Evolutionary conservation across 768 basidiomycete genomes (phyloP).

Genomic region (Hericium rajendrae): DNA sequence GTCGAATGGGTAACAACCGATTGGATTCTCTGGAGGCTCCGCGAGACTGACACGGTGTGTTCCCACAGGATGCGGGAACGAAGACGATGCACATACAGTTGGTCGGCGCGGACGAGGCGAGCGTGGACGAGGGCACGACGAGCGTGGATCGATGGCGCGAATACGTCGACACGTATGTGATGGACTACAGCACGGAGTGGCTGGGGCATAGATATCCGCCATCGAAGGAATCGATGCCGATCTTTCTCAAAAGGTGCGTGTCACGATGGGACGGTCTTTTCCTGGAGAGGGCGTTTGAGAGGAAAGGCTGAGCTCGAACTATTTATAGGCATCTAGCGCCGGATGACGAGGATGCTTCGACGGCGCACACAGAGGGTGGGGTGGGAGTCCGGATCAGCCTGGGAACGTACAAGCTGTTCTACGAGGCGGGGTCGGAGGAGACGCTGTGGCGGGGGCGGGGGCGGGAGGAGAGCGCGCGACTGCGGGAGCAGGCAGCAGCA

Average conservation of each 20-base stretch:
- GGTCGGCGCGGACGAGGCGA: constrained; percentile 54
- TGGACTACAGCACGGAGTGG: constrained; percentile 68
- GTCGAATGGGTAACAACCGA: constrained; percentile 62
- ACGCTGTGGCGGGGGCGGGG: constrained; percentile 32
- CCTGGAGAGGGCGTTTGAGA: not conserved
- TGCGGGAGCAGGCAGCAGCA: constrained; percentile 30
- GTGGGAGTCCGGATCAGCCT: constrained; percentile 47
- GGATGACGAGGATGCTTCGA: constrained; percentile 21
- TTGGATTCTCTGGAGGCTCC: constrained; percentile 3
- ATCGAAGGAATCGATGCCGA: constrained; percentile 21
- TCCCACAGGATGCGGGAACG: constrained; percentile 40
- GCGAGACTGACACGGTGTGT: not conserved
- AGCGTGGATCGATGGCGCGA: constrained; percentile 55
- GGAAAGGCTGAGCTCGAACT: constrained; percentile 9
- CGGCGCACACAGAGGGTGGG: constrained; percentile 25
- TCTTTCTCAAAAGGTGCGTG: constrained; percentile 5
- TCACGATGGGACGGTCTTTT: constrained; percentile 1
- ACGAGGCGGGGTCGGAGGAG: constrained; percentile 60
- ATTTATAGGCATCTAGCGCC: constrained; percentile 45
- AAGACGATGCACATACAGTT: constrained; percentile 54
- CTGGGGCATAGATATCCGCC: constrained; percentile 29
- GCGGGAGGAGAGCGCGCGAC: constrained; percentile 22
- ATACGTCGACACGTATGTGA: constrained; percentile 66
- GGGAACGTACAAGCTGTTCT: constrained; percentile 60
- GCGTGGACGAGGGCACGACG: constrained; percentile 44